Base-by-base conservation (phyloP, 73 alveolate genomes). In the Paramecium tetraurelia region DNA sequence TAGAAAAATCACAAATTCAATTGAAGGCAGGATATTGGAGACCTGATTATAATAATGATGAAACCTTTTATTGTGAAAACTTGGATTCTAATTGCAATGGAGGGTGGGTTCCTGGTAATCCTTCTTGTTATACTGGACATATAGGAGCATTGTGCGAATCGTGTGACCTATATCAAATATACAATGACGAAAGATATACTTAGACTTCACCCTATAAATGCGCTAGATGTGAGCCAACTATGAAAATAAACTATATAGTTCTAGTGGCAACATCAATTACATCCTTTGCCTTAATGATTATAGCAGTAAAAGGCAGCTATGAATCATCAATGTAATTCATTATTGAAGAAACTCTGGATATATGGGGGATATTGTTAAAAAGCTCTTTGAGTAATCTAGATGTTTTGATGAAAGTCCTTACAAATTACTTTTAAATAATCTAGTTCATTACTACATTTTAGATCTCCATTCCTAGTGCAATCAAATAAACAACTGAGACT, bases 51-150 rank as follows among this genome's bases (percentile, higher is more conserved):
- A 24, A 40, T 70, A 70, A 76, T 40, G 90, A 88, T 40, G 22
- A 48, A 22, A 11, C 83, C 5, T 41, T 36, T 16, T 24, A 35
- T 21, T 88, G 94, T 53, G 72, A 33, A 21, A 88, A 88, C 24
- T 43, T 24, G 0, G 20, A 63, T 16, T 20, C 58, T 40, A 70
- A 69, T 69, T 88, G 94, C 31, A 36, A 36, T 11, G 94, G 94
- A 6, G 94, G 94, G 1, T 88, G 86, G 87, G 48, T 58, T 12
- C 86, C 94, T 59, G 94, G 94, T 27, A 77, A 88, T 88, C 36
- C 68, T 38, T 70, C 89, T n/a, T 88, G 94, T 48, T 38, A 75
- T 9, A 80, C 86, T 35, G 94, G 94, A 57, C 94, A 88, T 69
- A 21, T 88, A 16, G 94, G 94, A 18, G 94, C 90, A 21, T 11